Percentiles rank a stretch among this genome's conserved stretches.
Evolutionary conservation across 129 eudicot species (phyloP).

Genomic region (Gnaphalium uliginosum): DNA sequence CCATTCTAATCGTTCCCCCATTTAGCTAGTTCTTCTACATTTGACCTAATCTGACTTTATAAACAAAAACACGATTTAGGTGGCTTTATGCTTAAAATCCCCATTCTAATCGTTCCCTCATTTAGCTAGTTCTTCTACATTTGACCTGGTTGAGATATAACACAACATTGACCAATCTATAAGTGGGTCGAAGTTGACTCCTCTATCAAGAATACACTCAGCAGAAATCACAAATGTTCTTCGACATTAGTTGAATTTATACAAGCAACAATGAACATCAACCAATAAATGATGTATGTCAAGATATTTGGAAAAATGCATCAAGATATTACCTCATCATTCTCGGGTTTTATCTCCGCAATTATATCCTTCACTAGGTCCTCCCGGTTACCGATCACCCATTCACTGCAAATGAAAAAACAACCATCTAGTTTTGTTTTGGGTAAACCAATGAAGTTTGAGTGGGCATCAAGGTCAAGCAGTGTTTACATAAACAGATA

Average conservation of each 20-base stretch:
- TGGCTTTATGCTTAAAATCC: no score
- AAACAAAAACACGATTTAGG: no score
- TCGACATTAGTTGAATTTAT: no score
- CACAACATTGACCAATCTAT: not conserved
- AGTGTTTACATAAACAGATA: not conserved
- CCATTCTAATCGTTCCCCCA: no score
- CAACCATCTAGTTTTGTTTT: not conserved
- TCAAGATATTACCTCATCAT: conserved; percentile 65
- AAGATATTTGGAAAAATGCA: conserved; percentile 8
- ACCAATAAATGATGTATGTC: not conserved
- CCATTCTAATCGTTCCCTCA: no score
- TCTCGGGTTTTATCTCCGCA: conserved; percentile 77
- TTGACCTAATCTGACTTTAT: no score
- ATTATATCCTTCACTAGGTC: conserved; percentile 88
- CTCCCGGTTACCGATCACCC: conserved; percentile 97
- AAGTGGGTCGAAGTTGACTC: not conserved
- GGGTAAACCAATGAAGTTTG: not conserved
- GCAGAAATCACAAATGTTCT: no score
- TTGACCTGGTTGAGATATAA: no score
- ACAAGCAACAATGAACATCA: not conserved
- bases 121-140: no score
- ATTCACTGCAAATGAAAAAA: conserved; percentile 66
- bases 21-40: no score
- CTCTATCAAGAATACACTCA: no score
- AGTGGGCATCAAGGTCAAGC: not conserved